Conservation (phyloP, 2,329 filamentous ascomycete genomes). For the Ceratocystis variospora region DNA sequence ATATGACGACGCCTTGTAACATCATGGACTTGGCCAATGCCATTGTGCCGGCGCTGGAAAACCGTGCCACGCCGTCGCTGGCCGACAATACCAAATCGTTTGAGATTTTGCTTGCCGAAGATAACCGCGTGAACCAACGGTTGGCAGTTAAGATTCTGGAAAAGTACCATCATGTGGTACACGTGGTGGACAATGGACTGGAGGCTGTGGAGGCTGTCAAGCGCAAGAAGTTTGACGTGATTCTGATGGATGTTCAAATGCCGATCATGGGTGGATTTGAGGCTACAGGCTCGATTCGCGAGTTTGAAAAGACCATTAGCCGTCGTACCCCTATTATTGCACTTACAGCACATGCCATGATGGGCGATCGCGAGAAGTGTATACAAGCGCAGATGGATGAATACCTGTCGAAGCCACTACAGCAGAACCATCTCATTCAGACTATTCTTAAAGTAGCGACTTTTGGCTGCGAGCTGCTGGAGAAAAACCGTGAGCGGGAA, state of each 20-base stretch:
- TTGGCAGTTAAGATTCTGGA: constrained; percentile 93
- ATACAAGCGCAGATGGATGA: constrained; percentile 99
- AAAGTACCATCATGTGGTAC: constrained; percentile 87
- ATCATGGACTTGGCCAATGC: constrained; percentile 91
- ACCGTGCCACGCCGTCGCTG: constrained; percentile 76
- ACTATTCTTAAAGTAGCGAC: constrained; percentile 95
- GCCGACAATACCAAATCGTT: constrained; percentile 92
- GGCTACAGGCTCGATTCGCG: constrained; percentile 88
- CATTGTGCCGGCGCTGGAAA: constrained; percentile 89
- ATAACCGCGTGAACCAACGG: constrained; percentile 94
- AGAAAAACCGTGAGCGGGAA: constrained; percentile 56
- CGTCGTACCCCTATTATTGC: constrained; percentile 90
- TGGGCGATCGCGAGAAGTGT: constrained; percentile 94
- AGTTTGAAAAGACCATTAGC: constrained; percentile 74
- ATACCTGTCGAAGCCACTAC: constrained; percentile 89
- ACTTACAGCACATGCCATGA: constrained; percentile 94
- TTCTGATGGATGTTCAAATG: constrained; percentile 99
- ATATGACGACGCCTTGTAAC: constrained; percentile 94
- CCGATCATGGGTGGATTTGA: constrained; percentile 99
- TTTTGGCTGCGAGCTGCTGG: constrained; percentile 67
- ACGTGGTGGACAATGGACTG: constrained; percentile 85
- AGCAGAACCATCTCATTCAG: constrained; percentile 94
- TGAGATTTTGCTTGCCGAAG: constrained; percentile 87
- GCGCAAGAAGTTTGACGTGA: constrained; percentile 84
- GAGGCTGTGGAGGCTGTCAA: constrained; percentile 90